Conservation (phyloP, 495 filamentous ascomycete genomes). For the Apodospora peruviana region DNA sequence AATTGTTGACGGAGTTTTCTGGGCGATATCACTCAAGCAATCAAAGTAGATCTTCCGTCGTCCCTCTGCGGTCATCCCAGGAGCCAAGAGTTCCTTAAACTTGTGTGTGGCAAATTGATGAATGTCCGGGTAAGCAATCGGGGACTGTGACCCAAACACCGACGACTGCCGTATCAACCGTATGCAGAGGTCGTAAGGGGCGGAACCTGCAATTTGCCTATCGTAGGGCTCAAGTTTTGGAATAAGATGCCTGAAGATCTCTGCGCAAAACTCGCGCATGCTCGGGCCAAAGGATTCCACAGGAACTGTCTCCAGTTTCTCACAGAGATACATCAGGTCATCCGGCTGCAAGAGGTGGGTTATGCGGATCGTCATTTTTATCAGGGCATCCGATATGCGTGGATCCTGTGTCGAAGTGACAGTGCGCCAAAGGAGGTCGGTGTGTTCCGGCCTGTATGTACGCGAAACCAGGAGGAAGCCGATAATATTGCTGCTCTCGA, state of each 20-base stretch:
- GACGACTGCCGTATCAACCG: constrained; percentile 64
- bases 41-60: constrained; percentile 35
- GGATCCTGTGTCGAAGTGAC: constrained; percentile 80
- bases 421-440: constrained; percentile 80
- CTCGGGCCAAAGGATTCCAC: constrained; percentile 49
- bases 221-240: constrained; percentile 12
- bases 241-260: constrained; percentile 28
- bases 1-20: constrained; percentile 33
- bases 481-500: constrained; percentile 73
- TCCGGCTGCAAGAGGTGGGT: constrained; percentile 52
- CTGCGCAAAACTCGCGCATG: constrained; percentile 49
- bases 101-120: constrained; percentile 56
- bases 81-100: constrained; percentile 44
- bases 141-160: constrained; percentile 31
- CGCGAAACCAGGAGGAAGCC: constrained; percentile 81
- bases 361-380: constrained; percentile 68
- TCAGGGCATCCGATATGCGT: constrained; percentile 70
- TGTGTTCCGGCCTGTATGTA: constrained; percentile 64
- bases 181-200: constrained; percentile 54
- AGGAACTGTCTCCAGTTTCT: constrained; percentile 66
- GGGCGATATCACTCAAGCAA: constrained; percentile 43
- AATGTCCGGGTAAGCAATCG: constrained; percentile 37
- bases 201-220: constrained; percentile 5
- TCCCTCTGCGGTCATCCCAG: constrained; percentile 26
- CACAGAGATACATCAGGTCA: constrained; percentile 62